Conservation (phyloP, 805 yeast genomes). For the Candida jianshihensis region DNA sequence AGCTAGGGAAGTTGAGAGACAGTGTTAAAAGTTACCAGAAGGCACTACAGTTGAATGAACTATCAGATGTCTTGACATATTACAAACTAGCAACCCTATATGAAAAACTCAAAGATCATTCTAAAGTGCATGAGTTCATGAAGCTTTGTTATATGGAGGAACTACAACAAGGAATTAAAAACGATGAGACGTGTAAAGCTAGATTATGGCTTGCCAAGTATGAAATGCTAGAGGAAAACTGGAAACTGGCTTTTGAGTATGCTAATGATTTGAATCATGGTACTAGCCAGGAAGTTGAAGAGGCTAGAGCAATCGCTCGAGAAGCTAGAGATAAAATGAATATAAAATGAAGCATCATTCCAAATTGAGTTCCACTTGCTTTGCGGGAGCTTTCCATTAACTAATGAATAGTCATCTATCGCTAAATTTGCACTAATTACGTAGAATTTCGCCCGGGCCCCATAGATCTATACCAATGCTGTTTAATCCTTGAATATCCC, state of each 20-base stretch:
- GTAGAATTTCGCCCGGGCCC: too few relatives aligned
- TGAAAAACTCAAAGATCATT: slow-evolving; percentile 44
- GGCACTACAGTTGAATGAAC: slow-evolving; percentile 55
- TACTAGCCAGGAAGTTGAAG: slow-evolving; percentile 81
- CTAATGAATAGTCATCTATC: too few relatives aligned
- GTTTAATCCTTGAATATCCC: too few relatives aligned
- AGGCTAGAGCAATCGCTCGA: slow-evolving; percentile 76
- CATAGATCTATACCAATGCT: too few relatives aligned
- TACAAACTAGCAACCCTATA: slow-evolving; percentile 64
- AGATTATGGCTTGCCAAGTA: slow-evolving; percentile 78
- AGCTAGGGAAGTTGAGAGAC: slow-evolving; percentile 60
- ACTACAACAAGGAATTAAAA: slow-evolving; percentile 47
- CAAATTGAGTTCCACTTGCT: too few relatives aligned
- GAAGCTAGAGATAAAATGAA: slow-evolving; percentile 59
- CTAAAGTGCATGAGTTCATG: slow-evolving; percentile 19
- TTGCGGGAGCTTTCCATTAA: too few relatives aligned
- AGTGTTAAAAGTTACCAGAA: slow-evolving; percentile 77
- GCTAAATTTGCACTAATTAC: too few relatives aligned
- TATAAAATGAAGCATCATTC: slow-evolving; percentile 9
- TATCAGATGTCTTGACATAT: slow-evolving; percentile 46
- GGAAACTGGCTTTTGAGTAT: slow-evolving; percentile 61
- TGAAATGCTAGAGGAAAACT: slow-evolving; percentile 51
- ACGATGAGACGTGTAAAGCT: slow-evolving; percentile 73
- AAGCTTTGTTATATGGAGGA: slow-evolving; percentile 57
- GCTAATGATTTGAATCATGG: slow-evolving; percentile 69